Evolutionary conservation across 2,329 filamentous ascomycete genomes (phyloP).

Genomic region (Alternaria gaisen): DNA sequence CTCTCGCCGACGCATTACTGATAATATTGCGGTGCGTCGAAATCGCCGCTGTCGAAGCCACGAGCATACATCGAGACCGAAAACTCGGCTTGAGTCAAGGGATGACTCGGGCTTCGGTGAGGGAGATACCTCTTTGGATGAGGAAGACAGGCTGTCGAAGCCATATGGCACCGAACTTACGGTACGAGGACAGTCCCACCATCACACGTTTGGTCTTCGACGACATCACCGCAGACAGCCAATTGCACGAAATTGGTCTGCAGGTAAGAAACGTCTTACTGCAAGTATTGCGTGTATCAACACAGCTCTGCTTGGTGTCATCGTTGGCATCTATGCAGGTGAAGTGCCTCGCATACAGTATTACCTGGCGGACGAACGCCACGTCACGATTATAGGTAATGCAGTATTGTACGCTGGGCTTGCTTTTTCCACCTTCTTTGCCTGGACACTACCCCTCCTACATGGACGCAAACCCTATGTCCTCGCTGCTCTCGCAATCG

Average conservation of each 20-base stretch:
- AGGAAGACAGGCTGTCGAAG: slow-evolving; percentile 23
- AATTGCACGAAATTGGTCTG: slow-evolving; percentile 77
- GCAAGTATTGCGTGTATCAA: slow-evolving; percentile 76
- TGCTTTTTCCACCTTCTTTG: slow-evolving; percentile 73
- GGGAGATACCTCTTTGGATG: slow-evolving; percentile 29
- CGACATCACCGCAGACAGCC: slow-evolving; percentile 66
- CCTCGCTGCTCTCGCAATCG: slow-evolving; percentile 71
- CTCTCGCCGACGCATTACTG: slow-evolving; percentile 20
- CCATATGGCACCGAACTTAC: slow-evolving; percentile 30
- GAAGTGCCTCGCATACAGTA: slow-evolving; percentile 83
- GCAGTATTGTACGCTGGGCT: slow-evolving; percentile 76
- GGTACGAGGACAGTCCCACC: slow-evolving; percentile 35
- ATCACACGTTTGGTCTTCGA: slow-evolving; percentile 53
- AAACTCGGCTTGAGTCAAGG: slow-evolving; percentile 8
- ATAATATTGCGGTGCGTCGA: slow-evolving; percentile 11
- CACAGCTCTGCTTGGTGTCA: slow-evolving; percentile 73
- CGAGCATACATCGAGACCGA: slow-evolving; percentile 14
- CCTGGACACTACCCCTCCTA: slow-evolving; percentile 77
- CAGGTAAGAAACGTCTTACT: slow-evolving; percentile 71
- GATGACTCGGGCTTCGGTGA: slow-evolving; percentile 22
- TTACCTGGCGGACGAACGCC: slow-evolving; percentile 73
- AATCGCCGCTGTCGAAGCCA: slow-evolving; percentile 20
- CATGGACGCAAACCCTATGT: slow-evolving; percentile 82
- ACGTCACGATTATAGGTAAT: slow-evolving; percentile 76
- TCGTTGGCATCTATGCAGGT: slow-evolving; percentile 78